Evolutionary conservation across 768 basidiomycete genomes (phyloP).

Genomic region (Leccinellum albellum): DNA sequence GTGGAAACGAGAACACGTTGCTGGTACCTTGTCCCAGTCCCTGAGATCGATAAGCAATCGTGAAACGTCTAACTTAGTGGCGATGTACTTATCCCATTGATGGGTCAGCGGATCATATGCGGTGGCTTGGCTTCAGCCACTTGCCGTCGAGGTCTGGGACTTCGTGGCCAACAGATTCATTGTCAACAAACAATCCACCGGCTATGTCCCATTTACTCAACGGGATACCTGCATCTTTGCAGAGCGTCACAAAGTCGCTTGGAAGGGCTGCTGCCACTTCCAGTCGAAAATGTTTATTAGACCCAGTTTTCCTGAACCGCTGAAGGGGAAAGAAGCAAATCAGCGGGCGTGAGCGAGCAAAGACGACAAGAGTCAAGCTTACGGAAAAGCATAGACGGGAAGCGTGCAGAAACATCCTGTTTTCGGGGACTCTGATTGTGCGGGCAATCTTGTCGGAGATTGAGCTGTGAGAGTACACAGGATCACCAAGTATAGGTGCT

Average conservation of each 20-base stretch:
- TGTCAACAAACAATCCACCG: conserved; percentile 49
- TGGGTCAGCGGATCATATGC: conserved; percentile 10
- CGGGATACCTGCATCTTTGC: conserved; percentile 42
- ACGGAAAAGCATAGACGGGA: conserved; percentile 56
- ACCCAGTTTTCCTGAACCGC: conserved; percentile 46
- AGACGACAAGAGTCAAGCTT: conserved; percentile 19
- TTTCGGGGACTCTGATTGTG: conserved; percentile 34
- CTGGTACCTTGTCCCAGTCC: conserved; percentile 1
- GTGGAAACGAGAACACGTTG: conserved; percentile 19
- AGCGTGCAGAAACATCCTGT: conserved; percentile 60
- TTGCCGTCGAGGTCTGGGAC: conserved; percentile 39
- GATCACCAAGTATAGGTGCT: conserved; percentile 71
- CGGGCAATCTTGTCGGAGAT: conserved; percentile 30
- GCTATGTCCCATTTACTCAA: conserved; percentile 34
- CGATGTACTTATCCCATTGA: background rate
- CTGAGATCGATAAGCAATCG: conserved; percentile 7
- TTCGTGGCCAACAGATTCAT: conserved; percentile 32
- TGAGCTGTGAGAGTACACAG: conserved; percentile 41
- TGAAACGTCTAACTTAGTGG: background rate
- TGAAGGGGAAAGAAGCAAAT: conserved; percentile 20
- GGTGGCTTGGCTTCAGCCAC: conserved; percentile 26
- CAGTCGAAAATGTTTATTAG: conserved; percentile 48
- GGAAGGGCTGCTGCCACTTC: conserved; percentile 58
- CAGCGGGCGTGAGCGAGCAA: background rate
- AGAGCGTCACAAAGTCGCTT: conserved; percentile 49